A percentile compares a stretch with the other conserved stretches of the same genome.
Conservation (phyloP, 805 yeast genomes). For the Wickerhamomyces sydowiorum region DNA sequence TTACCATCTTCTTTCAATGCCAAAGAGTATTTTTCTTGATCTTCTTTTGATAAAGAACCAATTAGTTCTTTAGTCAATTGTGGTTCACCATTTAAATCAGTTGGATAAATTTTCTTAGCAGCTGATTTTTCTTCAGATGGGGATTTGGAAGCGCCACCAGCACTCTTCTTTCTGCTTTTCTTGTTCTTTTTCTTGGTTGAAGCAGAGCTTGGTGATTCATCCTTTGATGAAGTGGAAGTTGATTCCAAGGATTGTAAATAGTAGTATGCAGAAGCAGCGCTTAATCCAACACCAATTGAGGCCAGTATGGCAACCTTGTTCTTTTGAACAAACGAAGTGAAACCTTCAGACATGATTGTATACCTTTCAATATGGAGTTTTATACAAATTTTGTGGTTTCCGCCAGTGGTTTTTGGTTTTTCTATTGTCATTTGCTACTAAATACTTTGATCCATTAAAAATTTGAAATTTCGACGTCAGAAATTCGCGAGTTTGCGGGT, state of each 20-base stretch:
- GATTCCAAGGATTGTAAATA: slow-evolving; percentile 35
- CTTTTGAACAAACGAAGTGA: slow-evolving; percentile 28
- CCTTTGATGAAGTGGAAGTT: slow-evolving; percentile 9
- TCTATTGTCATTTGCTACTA: too few species aligned
- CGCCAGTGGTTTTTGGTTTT: too few species aligned
- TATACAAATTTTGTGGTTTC: too few species aligned
- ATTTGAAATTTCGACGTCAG: too few species aligned
- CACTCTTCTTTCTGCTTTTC: slow-evolving; percentile 36
- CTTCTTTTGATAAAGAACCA: slow-evolving; percentile 38
- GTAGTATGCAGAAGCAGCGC: slow-evolving; percentile 58
- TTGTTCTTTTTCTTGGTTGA: slow-evolving; percentile 30
- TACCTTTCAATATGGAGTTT: not conserved
- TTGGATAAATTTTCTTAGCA: slow-evolving; percentile 41
- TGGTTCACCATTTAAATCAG: slow-evolving; percentile 52
- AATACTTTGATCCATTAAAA: too few species aligned
- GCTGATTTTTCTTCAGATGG: slow-evolving; percentile 14
- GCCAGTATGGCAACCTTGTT: slow-evolving; percentile 60
- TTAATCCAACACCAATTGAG: slow-evolving; percentile 56
- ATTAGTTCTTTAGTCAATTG: slow-evolving; percentile 42
- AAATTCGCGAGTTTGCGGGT: too few species aligned
- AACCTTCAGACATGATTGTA: slow-evolving; percentile 21
- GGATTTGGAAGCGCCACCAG: slow-evolving; percentile 11
- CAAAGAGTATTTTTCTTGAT: slow-evolving; percentile 60
- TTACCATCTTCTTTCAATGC: slow-evolving; percentile 90
- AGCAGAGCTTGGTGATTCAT: slow-evolving; percentile 4